Percentiles rank a stretch among this genome's conserved stretches.
Conservation (phyloP, 2,329 filamentous ascomycete genomes). For the Volutella citrinella region DNA sequence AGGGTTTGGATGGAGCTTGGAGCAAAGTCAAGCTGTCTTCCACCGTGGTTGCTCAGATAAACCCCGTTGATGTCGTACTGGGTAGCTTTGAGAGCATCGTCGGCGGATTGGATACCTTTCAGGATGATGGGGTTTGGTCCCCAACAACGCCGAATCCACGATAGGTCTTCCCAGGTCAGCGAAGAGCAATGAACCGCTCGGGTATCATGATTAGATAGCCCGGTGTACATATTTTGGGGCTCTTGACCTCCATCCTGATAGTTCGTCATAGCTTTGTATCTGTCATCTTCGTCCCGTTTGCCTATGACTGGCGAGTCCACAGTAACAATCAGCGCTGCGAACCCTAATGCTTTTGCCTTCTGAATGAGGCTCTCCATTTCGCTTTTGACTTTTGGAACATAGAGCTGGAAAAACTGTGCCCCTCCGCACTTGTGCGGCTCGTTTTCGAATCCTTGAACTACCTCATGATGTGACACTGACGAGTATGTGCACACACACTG, state of each 20-base stretch:
- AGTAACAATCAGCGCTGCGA: slow-evolving; percentile 1
- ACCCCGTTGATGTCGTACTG: slow-evolving; percentile 18
- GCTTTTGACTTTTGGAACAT: neutral
- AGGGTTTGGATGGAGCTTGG: slow-evolving; percentile 27
- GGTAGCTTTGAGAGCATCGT: slow-evolving; percentile 22
- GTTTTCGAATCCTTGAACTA: neutral
- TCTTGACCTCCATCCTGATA: neutral
- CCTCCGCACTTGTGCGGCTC: neutral
- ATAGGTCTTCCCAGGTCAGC: slow-evolving; percentile 1
- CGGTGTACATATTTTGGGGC: neutral
- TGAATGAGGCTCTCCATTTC: neutral
- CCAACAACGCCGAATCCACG: slow-evolving; percentile 3
- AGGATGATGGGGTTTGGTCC: slow-evolving; percentile 20
- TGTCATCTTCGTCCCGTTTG: slow-evolving; percentile 3
- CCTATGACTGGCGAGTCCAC: slow-evolving; percentile 5
- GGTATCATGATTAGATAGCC: too few relatives aligned
- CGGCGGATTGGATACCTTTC: slow-evolving; percentile 29
- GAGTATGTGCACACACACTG: slow-evolving; percentile 5
- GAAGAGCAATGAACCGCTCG: slow-evolving; percentile 1
- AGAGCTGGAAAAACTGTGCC: slow-evolving; percentile 4
- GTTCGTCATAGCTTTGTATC: slow-evolving; percentile 1
- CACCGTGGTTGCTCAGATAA: slow-evolving; percentile 28
- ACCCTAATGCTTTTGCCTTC: neutral
- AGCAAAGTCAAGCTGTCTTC: slow-evolving; percentile 29
- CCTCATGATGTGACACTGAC: neutral